phyloP scores from a whole-genome alignment of 352 stramenopile species.

The Phytophthora pini region DNA sequence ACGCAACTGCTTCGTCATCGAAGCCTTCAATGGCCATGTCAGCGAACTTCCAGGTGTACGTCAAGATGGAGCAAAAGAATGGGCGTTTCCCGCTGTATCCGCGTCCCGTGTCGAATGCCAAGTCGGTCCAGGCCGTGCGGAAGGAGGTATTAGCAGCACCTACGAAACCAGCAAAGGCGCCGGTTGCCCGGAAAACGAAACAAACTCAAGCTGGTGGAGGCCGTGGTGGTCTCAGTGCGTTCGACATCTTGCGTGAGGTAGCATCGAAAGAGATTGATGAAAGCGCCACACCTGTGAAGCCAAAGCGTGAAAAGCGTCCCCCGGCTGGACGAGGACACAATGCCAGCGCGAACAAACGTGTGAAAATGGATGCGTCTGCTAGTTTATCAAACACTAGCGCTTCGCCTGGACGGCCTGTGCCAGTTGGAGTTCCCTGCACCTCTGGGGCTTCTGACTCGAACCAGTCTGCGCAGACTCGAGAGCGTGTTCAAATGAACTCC shows the following conservation, averaged over 20 bases:
- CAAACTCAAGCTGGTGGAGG: slow-evolving; percentile 25
- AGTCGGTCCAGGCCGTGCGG: slow-evolving; percentile 17
- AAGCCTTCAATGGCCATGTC: slow-evolving; percentile 27
- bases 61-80: slow-evolving; percentile 70
- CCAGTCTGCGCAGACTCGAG: slow-evolving; percentile 41
- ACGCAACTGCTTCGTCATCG: slow-evolving; percentile 10
- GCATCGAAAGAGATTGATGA: slow-evolving; percentile 70
- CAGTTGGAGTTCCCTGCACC: slow-evolving; percentile 9
- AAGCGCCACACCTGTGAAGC: slow-evolving; percentile 24
- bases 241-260: slow-evolving; percentile 87
- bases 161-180: slow-evolving; percentile 35
- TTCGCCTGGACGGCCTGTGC: slow-evolving; percentile 11
- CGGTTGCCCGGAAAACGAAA: slow-evolving; percentile 36
- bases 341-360: slow-evolving; percentile 34
- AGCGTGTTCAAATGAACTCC: slow-evolving; percentile 76
- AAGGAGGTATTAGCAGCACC: slow-evolving; percentile 26
- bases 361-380: slow-evolving; percentile 35
- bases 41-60: slow-evolving; percentile 46
- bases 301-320: slow-evolving; percentile 43
- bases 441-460: slow-evolving; percentile 24
- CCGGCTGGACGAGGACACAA: slow-evolving; percentile 12
- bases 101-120: slow-evolving; percentile 29
- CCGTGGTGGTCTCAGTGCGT: slow-evolving; percentile 60
- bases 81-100: slow-evolving; percentile 35
- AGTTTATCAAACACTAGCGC: slow-evolving; percentile 20